These are phyloP conservation scores for Quercus lobata DNA, from an alignment of 331 rosid species.

Conservation along the genomic window DNA sequence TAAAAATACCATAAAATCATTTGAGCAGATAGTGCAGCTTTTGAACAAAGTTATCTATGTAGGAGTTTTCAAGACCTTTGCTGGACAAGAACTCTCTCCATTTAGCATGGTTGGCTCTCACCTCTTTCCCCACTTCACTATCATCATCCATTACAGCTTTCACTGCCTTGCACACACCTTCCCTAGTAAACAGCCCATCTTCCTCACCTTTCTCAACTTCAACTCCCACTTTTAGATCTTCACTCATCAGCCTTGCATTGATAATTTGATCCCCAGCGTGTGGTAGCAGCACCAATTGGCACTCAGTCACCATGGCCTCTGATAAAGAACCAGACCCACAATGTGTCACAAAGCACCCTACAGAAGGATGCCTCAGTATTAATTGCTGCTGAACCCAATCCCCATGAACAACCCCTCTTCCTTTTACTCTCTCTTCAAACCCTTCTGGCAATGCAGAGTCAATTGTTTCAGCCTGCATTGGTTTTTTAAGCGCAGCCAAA, in stretches of 20 bases:
- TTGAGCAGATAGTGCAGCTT: slow-evolving; percentile 24
- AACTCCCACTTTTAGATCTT: slow-evolving; percentile 40
- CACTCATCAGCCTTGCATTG: slow-evolving; percentile 44
- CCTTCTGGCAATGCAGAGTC: slow-evolving; percentile 43
- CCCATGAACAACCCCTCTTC: slow-evolving; percentile 37
- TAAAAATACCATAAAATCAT: background rate
- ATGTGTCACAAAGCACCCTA: slow-evolving; percentile 54
- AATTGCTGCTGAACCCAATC: slow-evolving; percentile 53
- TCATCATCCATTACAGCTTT: slow-evolving; percentile 24
- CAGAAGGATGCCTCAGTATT: slow-evolving; percentile 44
- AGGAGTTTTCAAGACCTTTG: slow-evolving; percentile 41
- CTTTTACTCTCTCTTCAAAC: slow-evolving; percentile 30
- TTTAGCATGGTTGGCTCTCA: slow-evolving; percentile 38
- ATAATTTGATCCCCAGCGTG: slow-evolving; percentile 39
- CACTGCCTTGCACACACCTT: slow-evolving; percentile 38
- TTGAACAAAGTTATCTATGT: slow-evolving; percentile 31
- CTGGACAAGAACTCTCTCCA: slow-evolving; percentile 41
- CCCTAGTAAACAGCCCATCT: slow-evolving; percentile 32
- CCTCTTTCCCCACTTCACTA: slow-evolving; percentile 25
- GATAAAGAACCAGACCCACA: slow-evolving; percentile 51
- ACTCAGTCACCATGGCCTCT: slow-evolving; percentile 43
- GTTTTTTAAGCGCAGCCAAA: slow-evolving; percentile 33
- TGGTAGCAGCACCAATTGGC: slow-evolving; percentile 43
- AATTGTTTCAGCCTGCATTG: slow-evolving; percentile 27
- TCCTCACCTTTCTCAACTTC: slow-evolving; percentile 39